A percentile compares a stretch with the other conserved stretches of the same genome.
Conservation (phyloP, 768 basidiomycete species). For the Boletus tomentosulus region DNA sequence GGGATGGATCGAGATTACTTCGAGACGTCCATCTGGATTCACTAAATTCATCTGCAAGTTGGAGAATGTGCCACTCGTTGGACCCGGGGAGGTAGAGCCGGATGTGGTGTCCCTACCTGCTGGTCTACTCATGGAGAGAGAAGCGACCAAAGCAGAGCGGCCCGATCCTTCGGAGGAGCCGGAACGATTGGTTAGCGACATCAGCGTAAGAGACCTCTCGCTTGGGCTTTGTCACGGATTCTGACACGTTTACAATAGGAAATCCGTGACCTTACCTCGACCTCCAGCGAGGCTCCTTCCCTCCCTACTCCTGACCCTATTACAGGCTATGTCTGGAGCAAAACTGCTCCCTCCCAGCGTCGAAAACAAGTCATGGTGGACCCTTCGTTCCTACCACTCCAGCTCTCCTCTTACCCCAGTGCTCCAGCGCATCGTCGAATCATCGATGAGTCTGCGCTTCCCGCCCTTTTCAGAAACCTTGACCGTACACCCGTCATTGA, state of each 20-base stretch:
- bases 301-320: slow-evolving; percentile 60
- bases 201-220: slow-evolving; percentile 9
- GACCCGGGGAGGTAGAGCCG: slow-evolving; percentile 79
- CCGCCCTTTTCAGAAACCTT: slow-evolving; percentile 59
- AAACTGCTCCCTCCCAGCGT: slow-evolving; percentile 80
- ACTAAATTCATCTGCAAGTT: slow-evolving; percentile 79
- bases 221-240: background rate
- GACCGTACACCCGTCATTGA: slow-evolving; percentile 93
- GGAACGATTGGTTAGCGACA: background rate
- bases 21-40: slow-evolving; percentile 84
- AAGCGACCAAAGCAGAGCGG: slow-evolving; percentile 33
- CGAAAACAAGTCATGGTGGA: slow-evolving; percentile 83
- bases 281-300: slow-evolving; percentile 6
- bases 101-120: slow-evolving; percentile 72
- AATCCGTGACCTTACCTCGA: slow-evolving; percentile 12
- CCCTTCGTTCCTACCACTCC: slow-evolving; percentile 80
- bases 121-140: slow-evolving; percentile 66
- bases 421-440: slow-evolving; percentile 38
- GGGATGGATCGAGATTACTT: slow-evolving; percentile 87
- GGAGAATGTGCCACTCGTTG: slow-evolving; percentile 86
- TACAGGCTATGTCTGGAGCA: slow-evolving; percentile 86
- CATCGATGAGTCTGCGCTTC: slow-evolving; percentile 51
- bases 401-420: slow-evolving; percentile 73
- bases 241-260: slow-evolving; percentile 20
- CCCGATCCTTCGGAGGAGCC: slow-evolving; percentile 23